A percentile compares a stretch with the other conserved stretches of the same genome.
Conservation (phyloP, 2,329 filamentous ascomycete species). For the Fusarium scirpi region DNA sequence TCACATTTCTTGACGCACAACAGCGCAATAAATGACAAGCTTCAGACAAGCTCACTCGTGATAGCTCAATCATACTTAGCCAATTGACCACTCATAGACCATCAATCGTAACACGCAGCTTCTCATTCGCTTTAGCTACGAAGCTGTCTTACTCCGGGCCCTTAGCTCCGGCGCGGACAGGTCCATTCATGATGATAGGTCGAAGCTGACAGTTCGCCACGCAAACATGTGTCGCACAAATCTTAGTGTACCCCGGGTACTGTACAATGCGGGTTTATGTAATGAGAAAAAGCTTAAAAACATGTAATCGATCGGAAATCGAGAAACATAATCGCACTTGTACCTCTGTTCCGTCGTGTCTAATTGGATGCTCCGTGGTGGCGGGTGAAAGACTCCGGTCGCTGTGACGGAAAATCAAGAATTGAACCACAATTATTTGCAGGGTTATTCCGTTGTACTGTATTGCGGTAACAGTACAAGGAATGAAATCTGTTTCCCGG, state of each 20-base stretch:
- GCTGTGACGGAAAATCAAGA: neutral
- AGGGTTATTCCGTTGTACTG: too few relatives aligned
- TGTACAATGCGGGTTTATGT: neutral
- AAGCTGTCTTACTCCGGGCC: neutral
- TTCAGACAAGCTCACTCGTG: neutral
- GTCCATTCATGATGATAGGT: neutral
- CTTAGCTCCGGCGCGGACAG: constrained; percentile 8
- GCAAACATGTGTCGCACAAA: neutral
- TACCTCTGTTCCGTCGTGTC: neutral
- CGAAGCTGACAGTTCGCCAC: neutral
- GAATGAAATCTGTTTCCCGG: neutral
- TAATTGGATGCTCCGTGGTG: neutral
- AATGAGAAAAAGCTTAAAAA: neutral
- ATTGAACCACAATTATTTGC: too few relatives aligned
- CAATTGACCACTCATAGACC: neutral
- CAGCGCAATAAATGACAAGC: neutral
- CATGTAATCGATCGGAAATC: neutral
- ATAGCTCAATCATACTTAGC: neutral
- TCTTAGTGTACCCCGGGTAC: neutral
- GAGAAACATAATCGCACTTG: neutral
- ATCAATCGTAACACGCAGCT: neutral
- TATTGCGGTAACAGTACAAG: too few relatives aligned
- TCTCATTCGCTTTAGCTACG: neutral
- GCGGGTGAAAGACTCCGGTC: neutral
- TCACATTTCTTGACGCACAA: neutral